Base-by-base conservation (phyloP, 164 flowering plant genomes). In the Macadamia integrifolia region DNA sequence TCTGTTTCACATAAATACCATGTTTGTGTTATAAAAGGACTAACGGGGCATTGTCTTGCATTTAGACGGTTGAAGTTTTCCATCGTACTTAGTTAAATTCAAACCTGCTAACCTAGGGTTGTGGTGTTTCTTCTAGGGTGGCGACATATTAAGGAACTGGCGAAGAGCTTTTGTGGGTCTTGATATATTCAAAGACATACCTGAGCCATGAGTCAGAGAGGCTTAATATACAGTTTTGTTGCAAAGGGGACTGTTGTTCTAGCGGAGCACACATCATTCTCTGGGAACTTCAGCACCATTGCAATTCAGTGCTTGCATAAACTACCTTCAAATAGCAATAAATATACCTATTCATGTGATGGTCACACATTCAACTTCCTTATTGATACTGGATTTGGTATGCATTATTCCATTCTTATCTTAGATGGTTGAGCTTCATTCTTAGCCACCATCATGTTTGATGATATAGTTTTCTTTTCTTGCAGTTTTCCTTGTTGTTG, bases 241-340 rank as follows among this genome's bases (percentile, higher is more conserved):
- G 92, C 99, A 0, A 95, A 88, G 82, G 99, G 99, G 44, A 84
- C 86, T 28, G 89, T 92, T 35, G 97, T 95, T 28, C 78, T 95
- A 56, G 99, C 98, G 6, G 99, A 95, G 72, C 96, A 95, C 80
- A 95, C 98, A 2, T 70, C 91, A 0, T 95, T 82, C 66, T 81
- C 98, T 6, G 99, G 98, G 43, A 95, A 92, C 72, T 92, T 95
- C 70, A 91, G 93, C 74, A 91, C 97, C 69, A 85, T 95, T 72
- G 98, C 99, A 56, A 92, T 91, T 50, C 99, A 95, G 65, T 95
- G 99, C 75, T 70, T 95, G 66, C 97, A 92, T 78, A 92, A 86
- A 80, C 81, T 95, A 35, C 97, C 99, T 58, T 69, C 93, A 7
- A 84, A 81, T 68, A 91, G 94, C 82, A 88, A 76, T 88, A 92